Conservation (phyloP, 176 grass and related monocot species). For the Rhipidocladum racemiflorum region DNA sequence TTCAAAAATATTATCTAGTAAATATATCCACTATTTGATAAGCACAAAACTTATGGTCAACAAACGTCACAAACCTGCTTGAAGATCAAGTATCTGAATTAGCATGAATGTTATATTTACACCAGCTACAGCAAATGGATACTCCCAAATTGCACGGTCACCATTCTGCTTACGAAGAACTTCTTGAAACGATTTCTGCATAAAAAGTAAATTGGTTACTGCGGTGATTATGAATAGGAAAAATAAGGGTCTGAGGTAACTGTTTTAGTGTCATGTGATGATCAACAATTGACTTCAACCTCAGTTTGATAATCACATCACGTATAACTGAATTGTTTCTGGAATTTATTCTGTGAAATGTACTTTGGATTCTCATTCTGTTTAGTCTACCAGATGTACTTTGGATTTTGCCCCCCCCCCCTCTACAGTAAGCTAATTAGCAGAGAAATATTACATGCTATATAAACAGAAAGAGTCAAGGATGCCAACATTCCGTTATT, state of each 20-base stretch:
- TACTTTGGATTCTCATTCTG: neutral
- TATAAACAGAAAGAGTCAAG: neutral
- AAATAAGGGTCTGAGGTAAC: neutral
- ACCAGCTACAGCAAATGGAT: conserved; percentile 96
- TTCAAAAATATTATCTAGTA: conserved; percentile 17
- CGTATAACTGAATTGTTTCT: neutral
- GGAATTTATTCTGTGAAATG: neutral
- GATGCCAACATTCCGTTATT: neutral
- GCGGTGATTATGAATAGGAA: neutral
- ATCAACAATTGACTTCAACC: neutral
- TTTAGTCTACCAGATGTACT: neutral
- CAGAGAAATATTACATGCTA: neutral
- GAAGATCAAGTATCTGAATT: conserved; percentile 97
- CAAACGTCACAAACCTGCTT: conserved; percentile 55
- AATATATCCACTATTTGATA: neutral
- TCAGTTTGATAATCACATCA: neutral
- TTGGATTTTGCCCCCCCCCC: neutral
- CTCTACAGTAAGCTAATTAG: neutral
- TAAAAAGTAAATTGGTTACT: neutral
- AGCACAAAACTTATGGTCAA: neutral
- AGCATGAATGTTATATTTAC: conserved; percentile 99
- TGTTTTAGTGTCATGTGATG: neutral
- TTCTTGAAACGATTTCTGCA: conserved; percentile 87
- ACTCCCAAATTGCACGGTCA: conserved; percentile 89
- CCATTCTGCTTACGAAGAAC: conserved; percentile 89